Conservation (phyloP, 352 stramenopile genomes). For the Globisporangium yorkense region DNA sequence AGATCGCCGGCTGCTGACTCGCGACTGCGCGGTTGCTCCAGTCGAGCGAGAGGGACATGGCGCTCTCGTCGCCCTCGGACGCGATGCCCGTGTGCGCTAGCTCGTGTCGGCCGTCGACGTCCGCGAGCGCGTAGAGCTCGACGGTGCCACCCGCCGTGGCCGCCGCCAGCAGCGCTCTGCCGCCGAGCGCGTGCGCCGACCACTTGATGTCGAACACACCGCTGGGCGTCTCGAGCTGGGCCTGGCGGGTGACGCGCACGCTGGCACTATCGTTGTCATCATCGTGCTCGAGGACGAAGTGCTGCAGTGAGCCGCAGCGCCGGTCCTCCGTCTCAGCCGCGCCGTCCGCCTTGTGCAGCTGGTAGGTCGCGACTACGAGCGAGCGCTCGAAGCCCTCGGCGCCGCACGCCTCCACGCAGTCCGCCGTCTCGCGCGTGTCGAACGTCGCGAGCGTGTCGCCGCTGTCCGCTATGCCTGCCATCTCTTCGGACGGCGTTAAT, state of each 20-base stretch:
- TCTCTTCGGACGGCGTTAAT: neutral
- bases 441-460: conserved; percentile 51
- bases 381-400: conserved; percentile 52
- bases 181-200: conserved; percentile 40
- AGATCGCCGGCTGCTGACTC: conserved; percentile 47
- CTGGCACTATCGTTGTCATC: conserved; percentile 7
- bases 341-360: conserved; percentile 59
- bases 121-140: conserved; percentile 51
- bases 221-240: conserved; percentile 41
- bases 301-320: conserved; percentile 62
- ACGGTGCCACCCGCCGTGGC: conserved; percentile 60
- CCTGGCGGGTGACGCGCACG: conserved; percentile 37
- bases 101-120: neutral
- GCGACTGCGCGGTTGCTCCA: conserved; percentile 71
- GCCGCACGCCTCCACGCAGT: conserved; percentile 81
- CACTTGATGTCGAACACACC: conserved; percentile 86
- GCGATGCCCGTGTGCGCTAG: conserved; percentile 31
- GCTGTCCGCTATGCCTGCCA: neutral
- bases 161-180: conserved; percentile 48
- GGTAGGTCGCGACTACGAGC: conserved; percentile 76
- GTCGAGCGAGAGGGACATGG: conserved; percentile 83
- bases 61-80: conserved; percentile 25
- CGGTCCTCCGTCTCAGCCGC: conserved; percentile 22
- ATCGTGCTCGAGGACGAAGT: conserved; percentile 44
- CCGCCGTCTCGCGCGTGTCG: conserved; percentile 70